Percentiles rank a stretch among this genome's conserved stretches.
Evolutionary conservation across 148 eudicot species (phyloP).

Genomic region (Euryodendron excelsum): DNA sequence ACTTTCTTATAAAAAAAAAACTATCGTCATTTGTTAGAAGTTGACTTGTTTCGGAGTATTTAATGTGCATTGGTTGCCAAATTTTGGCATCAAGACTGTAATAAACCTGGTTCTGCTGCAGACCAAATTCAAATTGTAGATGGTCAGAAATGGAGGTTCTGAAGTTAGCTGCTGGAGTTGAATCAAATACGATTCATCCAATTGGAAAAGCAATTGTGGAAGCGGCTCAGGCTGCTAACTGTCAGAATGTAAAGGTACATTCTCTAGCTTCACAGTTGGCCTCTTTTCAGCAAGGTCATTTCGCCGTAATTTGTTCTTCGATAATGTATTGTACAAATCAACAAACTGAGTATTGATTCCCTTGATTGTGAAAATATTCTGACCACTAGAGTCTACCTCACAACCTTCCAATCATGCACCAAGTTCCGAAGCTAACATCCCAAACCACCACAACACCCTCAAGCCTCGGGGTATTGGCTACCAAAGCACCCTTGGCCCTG

Average conservation of each 20-base stretch:
- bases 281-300: neutral
- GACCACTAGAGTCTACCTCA: neutral
- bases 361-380: neutral
- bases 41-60: neutral
- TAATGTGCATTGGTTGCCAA: neutral
- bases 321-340: neutral
- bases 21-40: neutral
- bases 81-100: neutral
- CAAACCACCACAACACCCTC: neutral
- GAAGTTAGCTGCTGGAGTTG: constrained; percentile 85
- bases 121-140: constrained; percentile 22
- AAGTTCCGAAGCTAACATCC: neutral
- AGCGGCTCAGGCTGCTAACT: constrained; percentile 63
- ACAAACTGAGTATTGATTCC: neutral
- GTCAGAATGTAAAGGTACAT: constrained; percentile 48
- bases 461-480: neutral
- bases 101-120: constrained; percentile 18
- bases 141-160: constrained; percentile 72
- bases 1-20: too few relatives aligned
- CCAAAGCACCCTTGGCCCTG: too few relatives aligned
- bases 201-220: constrained; percentile 94
- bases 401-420: neutral
- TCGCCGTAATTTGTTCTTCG: neutral
- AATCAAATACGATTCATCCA: constrained; percentile 89
- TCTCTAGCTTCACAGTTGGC: neutral